phyloP scores from a whole-genome alignment of 371 early-diverging fungal genomes.

The Mucor sp. region DNA sequence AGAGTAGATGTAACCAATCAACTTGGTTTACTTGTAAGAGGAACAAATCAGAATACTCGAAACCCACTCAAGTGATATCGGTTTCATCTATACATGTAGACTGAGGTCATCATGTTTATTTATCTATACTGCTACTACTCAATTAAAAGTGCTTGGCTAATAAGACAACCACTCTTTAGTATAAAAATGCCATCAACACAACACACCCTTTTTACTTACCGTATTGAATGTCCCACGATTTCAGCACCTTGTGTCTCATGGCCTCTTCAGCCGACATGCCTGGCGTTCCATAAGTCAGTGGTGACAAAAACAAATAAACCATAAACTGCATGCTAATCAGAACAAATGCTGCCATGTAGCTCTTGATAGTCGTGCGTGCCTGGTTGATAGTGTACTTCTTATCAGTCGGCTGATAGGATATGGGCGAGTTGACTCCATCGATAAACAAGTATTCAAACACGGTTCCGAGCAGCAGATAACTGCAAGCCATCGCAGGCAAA shows the following conservation, averaged over 20 bases:
- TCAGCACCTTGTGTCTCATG: conserved; percentile 63
- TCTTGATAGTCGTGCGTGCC: conserved; percentile 1
- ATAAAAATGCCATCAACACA: background rate
- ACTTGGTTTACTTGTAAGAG: background rate
- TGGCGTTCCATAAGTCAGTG: conserved; percentile 60
- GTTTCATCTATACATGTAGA: background rate
- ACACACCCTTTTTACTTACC: conserved; percentile 30
- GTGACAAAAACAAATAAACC: conserved; percentile 58
- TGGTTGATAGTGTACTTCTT: background rate
- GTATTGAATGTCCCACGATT: conserved; percentile 77
- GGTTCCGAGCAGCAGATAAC: conserved; percentile 70
- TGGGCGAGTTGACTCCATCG: conserved; percentile 50
- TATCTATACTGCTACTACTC: background rate
- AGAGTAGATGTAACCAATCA: background rate
- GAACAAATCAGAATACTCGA: background rate
- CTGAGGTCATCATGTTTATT: conserved; percentile 1
- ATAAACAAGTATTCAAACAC: conserved; percentile 64
- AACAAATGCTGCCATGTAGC: conserved; percentile 40
- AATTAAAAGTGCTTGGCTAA: background rate
- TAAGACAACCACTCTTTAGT: background rate
- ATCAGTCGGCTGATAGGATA: conserved; percentile 25
- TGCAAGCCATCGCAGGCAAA: conserved; percentile 84
- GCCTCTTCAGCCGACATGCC: conserved; percentile 53
- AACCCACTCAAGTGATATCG: background rate
- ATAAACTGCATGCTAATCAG: conserved; percentile 50